These are phyloP conservation scores for Alternaria brassicicola DNA, from an alignment of 2,329 filamentous ascomycete species.

Conservation along the genomic window DNA sequence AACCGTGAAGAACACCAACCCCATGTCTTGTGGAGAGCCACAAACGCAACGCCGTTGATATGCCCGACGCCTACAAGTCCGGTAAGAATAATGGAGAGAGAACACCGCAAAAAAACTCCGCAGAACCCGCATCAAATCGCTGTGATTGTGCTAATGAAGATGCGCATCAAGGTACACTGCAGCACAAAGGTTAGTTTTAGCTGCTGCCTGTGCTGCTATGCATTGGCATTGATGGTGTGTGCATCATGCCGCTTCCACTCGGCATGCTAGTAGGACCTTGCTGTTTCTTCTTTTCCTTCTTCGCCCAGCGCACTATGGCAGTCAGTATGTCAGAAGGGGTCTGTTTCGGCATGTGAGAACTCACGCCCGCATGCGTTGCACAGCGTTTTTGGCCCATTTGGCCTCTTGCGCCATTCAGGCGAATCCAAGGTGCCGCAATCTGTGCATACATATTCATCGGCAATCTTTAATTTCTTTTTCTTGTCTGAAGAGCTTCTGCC, in stretches of 20 bases:
- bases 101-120: background rate
- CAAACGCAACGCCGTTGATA: slow-evolving; percentile 8
- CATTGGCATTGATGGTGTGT: slow-evolving; percentile 34
- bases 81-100: background rate
- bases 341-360: slow-evolving; percentile 30
- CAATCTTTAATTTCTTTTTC: slow-evolving; percentile 81
- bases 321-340: slow-evolving; percentile 17
- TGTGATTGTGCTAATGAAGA: background rate
- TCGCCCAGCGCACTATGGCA: slow-evolving; percentile 61
- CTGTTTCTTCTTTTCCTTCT: slow-evolving; percentile 76
- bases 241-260: slow-evolving; percentile 19
- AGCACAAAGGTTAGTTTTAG: slow-evolving; percentile 5
- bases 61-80: slow-evolving; percentile 4
- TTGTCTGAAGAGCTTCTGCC: slow-evolving; percentile 72
- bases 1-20: background rate
- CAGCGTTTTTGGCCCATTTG: slow-evolving; percentile 88
- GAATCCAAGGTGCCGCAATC: slow-evolving; percentile 95
- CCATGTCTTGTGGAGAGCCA: background rate
- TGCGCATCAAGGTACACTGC: background rate
- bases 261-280: slow-evolving; percentile 29
- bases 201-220: slow-evolving; percentile 43
- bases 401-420: slow-evolving; percentile 95
- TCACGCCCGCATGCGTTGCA: slow-evolving; percentile 92
- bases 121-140: background rate
- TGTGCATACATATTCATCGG: slow-evolving; percentile 90